phyloP scores from a whole-genome alignment of 306 rosid genomes.

The Quercus robur region DNA sequence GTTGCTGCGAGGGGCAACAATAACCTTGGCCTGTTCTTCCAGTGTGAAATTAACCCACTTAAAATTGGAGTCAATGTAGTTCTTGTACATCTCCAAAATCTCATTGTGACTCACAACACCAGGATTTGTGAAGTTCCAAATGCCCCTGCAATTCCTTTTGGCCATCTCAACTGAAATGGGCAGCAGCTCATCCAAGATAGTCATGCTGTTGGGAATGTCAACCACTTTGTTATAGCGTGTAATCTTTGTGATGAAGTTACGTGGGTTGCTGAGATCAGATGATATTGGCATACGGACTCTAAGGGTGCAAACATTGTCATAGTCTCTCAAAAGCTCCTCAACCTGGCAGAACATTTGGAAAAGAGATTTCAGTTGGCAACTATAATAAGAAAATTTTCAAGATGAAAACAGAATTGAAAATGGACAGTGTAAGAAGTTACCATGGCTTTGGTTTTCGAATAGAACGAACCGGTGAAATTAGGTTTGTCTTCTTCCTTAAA shows the following conservation, averaged over 20 bases:
- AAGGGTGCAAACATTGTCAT: slow-evolving; percentile 58
- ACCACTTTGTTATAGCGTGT: slow-evolving; percentile 44
- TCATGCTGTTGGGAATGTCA: slow-evolving; percentile 49
- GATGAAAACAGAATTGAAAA: background rate
- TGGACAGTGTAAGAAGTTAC: slow-evolving; percentile 12
- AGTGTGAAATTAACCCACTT: slow-evolving; percentile 48
- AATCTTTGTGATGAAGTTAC: slow-evolving; percentile 57
- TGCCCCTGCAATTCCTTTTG: slow-evolving; percentile 45
- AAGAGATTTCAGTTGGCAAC: background rate
- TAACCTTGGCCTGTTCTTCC: slow-evolving; percentile 43
- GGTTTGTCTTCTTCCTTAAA: slow-evolving; percentile 38
- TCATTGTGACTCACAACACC: slow-evolving; percentile 56
- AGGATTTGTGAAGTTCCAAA: slow-evolving; percentile 65
- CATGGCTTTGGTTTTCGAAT: slow-evolving; percentile 50
- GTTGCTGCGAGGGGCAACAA: slow-evolving; percentile 40
- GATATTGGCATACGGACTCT: slow-evolving; percentile 56
- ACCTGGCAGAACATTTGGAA: slow-evolving; percentile 33
- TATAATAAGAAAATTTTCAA: background rate
- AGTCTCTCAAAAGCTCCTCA: slow-evolving; percentile 54
- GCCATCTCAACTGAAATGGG: slow-evolving; percentile 64
- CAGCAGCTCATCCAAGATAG: slow-evolving; percentile 57
- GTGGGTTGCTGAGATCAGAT: slow-evolving; percentile 52
- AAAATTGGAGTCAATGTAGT: slow-evolving; percentile 43
- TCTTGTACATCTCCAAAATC: slow-evolving; percentile 63
- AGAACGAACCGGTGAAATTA: slow-evolving; percentile 36